A percentile compares a stretch with the other conserved stretches of the same genome.
Conservation (phyloP, 495 filamentous ascomycete genomes). For the Penicillium cataractarum region DNA sequence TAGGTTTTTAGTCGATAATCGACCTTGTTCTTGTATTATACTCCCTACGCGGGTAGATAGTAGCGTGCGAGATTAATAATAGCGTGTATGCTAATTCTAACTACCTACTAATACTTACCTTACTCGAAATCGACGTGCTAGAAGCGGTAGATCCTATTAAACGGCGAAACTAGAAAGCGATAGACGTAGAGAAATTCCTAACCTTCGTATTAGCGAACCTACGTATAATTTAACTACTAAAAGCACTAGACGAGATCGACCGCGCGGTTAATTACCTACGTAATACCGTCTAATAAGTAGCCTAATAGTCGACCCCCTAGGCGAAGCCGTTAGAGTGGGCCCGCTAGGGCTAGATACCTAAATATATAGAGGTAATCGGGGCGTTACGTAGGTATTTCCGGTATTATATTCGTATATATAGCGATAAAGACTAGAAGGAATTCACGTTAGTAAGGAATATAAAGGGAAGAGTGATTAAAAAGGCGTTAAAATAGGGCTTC, state of each 20-base stretch:
- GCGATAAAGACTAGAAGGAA: background rate
- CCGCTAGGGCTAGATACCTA: too few species aligned
- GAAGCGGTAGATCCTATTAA: background rate
- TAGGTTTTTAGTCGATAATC: background rate
- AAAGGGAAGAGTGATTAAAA: background rate
- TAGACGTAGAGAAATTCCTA: background rate
- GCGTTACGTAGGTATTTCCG: too few species aligned
- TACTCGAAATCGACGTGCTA: background rate
- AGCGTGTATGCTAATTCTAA: conserved; percentile 11
- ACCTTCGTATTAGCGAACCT: background rate
- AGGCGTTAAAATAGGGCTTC: background rate
- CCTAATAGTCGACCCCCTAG: too few species aligned
- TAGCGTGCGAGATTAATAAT: background rate
- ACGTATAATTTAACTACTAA: too few species aligned
- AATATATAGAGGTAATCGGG: too few species aligned
- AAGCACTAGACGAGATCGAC: too few species aligned
- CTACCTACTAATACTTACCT: conserved; percentile 6
- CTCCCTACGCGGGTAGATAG: background rate
- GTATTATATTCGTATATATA: background rate
- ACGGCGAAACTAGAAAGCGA: background rate
- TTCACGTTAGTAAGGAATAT: background rate
- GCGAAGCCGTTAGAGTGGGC: too few species aligned
- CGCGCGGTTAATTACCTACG: too few species aligned
- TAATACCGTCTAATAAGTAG: too few species aligned
- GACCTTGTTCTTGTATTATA: background rate